Conservation (phyloP, 2,329 filamentous ascomycete genomes). For the Cladosporium sp. region DNA sequence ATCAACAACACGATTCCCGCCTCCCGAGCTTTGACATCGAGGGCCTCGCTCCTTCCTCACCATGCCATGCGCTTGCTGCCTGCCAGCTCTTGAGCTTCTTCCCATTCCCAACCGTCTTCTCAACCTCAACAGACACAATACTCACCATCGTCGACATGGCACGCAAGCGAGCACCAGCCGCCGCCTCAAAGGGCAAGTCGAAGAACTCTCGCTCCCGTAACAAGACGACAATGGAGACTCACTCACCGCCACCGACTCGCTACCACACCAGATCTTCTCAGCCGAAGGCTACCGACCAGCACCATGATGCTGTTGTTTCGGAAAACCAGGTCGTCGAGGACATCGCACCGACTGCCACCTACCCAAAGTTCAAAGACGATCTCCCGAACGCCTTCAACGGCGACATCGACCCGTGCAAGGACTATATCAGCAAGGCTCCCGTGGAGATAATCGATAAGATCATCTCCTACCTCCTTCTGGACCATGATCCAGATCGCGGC, state of each 20-base stretch:
- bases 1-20: background rate
- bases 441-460: slow-evolving; percentile 16
- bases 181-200: background rate
- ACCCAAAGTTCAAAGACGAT: slow-evolving; percentile 12
- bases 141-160: background rate
- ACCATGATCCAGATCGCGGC: slow-evolving; percentile 16
- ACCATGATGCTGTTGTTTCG: background rate
- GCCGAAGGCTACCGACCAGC: background rate
- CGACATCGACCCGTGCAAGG: slow-evolving; percentile 6
- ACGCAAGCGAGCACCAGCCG: background rate
- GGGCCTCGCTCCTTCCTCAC: background rate
- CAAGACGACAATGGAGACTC: too few relatives aligned
- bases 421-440: slow-evolving; percentile 17
- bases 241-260: background rate
- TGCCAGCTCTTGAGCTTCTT: too few relatives aligned
- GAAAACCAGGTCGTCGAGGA: background rate
- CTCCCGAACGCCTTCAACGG: slow-evolving; percentile 12
- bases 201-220: too few relatives aligned
- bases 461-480: slow-evolving; percentile 14
- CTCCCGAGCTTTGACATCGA: background rate
- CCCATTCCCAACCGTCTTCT: background rate
- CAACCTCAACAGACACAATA: background rate
- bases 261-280: slow-evolving; percentile 1
- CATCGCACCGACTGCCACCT: background rate
- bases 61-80: too few relatives aligned